Evolutionary conservation across 2,329 filamentous ascomycete genomes (phyloP).

Genomic region (Arachnomyces sp.): DNA sequence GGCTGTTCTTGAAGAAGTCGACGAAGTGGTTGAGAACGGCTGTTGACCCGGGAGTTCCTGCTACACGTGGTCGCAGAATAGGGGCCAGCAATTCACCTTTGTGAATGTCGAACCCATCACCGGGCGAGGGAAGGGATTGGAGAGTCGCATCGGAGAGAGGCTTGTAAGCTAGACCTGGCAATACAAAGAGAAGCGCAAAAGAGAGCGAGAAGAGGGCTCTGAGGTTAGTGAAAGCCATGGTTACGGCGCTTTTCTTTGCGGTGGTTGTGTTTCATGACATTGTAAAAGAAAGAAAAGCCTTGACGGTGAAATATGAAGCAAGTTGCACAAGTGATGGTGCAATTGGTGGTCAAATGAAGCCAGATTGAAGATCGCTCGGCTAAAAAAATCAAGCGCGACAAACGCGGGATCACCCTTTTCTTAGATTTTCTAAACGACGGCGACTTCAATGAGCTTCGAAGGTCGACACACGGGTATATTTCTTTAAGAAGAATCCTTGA

Average conservation of each 20-base stretch:
- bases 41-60: conserved; percentile 68
- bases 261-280: background rate
- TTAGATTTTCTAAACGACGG: too few species aligned
- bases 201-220: conserved; percentile 13
- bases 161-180: conserved; percentile 41
- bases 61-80: conserved; percentile 79
- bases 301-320: too few species aligned
- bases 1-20: conserved; percentile 64
- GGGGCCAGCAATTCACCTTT: conserved; percentile 70
- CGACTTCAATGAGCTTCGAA: too few species aligned
- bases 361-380: too few species aligned
- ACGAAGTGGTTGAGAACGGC: conserved; percentile 73
- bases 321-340: too few species aligned
- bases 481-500: too few species aligned
- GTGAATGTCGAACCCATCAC: conserved; percentile 68
- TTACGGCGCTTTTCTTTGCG: conserved; percentile 3
- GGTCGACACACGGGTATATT: too few species aligned
- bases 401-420: too few species aligned
- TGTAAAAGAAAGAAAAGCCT: too few species aligned
- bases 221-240: conserved; percentile 21
- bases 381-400: too few species aligned
- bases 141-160: conserved; percentile 68
- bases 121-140: conserved; percentile 60
- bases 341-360: too few species aligned
- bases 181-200: conserved; percentile 11